Percentiles rank a stretch among this genome's conserved stretches.
phyloP scores from a whole-genome alignment of 805 yeast genomes.

The Lipomyces yamadae region DNA sequence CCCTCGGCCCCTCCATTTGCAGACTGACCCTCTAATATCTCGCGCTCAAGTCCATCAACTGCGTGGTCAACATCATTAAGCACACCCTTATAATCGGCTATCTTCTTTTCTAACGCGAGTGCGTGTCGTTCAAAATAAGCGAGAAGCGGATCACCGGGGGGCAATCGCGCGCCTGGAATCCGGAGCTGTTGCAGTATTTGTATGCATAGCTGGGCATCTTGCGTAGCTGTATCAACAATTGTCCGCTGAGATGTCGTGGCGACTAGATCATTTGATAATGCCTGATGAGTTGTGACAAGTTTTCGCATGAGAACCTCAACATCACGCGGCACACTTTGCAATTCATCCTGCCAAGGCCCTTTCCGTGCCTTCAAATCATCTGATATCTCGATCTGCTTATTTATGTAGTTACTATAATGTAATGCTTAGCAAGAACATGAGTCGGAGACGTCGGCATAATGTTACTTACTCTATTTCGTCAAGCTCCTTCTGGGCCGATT shows the following conservation, averaged over 20 bases:
- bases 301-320: slow-evolving; percentile 54
- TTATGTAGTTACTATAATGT: slow-evolving; percentile 50
- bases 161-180: slow-evolving; percentile 40
- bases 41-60: slow-evolving; percentile 52
- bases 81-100: slow-evolving; percentile 55
- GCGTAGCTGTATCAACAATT: slow-evolving; percentile 27
- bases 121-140: slow-evolving; percentile 56
- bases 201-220: slow-evolving; percentile 30
- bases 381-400: slow-evolving; percentile 57
- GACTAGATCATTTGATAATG: slow-evolving; percentile 31
- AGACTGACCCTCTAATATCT: slow-evolving; percentile 24
- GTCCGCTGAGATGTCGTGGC: slow-evolving; percentile 26
- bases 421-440: not conserved
- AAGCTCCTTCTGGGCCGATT: slow-evolving; percentile 56
- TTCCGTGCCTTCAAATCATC: slow-evolving; percentile 54
- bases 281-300: slow-evolving; percentile 35
- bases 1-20: slow-evolving; percentile 31
- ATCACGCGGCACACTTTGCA: slow-evolving; percentile 60
- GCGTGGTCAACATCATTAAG: slow-evolving; percentile 58
- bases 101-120: slow-evolving; percentile 52
- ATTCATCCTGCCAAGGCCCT: slow-evolving; percentile 51
- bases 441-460: not conserved
- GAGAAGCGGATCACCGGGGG: slow-evolving; percentile 53
- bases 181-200: slow-evolving; percentile 34
- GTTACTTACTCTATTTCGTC: slow-evolving; percentile 53